Conservation (phyloP, 371 early-diverging fungal genomes). For the Phascolomyces articulosus region DNA sequence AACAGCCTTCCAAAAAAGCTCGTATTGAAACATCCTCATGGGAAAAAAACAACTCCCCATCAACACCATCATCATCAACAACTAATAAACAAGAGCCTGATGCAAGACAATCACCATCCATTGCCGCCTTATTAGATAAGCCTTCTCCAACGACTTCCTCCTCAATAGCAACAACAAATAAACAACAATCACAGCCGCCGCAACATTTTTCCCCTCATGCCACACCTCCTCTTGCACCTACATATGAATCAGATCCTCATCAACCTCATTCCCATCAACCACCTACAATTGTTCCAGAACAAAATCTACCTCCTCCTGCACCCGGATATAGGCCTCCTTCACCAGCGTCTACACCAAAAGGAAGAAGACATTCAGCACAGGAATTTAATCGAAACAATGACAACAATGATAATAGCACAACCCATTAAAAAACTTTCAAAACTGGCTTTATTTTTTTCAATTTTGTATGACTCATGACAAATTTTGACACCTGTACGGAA, state of each 20-base stretch:
- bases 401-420: not conserved
- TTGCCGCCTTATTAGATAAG: constrained; percentile 41
- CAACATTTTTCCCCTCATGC: constrained; percentile 26
- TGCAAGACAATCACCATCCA: constrained; percentile 50
- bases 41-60: not conserved
- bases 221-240: constrained; percentile 23
- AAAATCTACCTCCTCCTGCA: constrained; percentile 1
- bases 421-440: not conserved
- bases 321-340: constrained; percentile 45
- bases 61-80: no score
- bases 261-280: constrained; percentile 5
- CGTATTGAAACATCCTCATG: constrained; percentile 3
- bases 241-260: constrained; percentile 9
- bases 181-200: not conserved
- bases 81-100: constrained; percentile 16
- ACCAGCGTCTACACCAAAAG: constrained; percentile 44
- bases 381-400: not conserved
- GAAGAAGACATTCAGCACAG: constrained; percentile 7
- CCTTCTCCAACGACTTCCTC: constrained; percentile 8
- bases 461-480: no score
- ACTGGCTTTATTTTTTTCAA: not conserved
- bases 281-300: not conserved
- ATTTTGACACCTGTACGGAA: no score
- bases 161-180: constrained; percentile 13
- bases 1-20: constrained; percentile 27